phyloP scores from a whole-genome alignment of 2,329 filamentous ascomycete species.

The Cordyceps fumosorosea region DNA sequence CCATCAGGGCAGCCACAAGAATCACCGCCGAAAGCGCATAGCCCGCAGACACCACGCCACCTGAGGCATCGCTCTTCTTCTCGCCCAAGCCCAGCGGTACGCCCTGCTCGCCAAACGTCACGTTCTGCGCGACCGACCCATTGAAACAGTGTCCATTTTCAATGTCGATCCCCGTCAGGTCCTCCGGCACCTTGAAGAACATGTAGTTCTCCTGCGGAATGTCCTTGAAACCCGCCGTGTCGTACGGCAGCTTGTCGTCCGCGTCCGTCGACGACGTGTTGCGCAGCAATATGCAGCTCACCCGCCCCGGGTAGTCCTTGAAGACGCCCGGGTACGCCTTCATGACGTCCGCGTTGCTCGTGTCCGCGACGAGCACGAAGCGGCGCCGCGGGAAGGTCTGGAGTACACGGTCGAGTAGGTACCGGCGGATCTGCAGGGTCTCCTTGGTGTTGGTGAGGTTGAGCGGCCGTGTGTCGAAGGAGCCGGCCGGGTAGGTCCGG shows the following conservation, averaged over 20 bases:
- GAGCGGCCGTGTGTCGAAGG: slow-evolving; percentile 69
- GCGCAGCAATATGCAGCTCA: slow-evolving; percentile 70
- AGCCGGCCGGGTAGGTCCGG: slow-evolving; percentile 68
- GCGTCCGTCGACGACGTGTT: slow-evolving; percentile 66
- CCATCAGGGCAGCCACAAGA: not conserved
- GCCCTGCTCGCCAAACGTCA: slow-evolving; percentile 63
- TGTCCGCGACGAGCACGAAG: slow-evolving; percentile 72
- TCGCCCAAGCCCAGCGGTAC: slow-evolving; percentile 40
- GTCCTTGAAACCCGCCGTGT: slow-evolving; percentile 20
- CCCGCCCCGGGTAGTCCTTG: slow-evolving; percentile 60
- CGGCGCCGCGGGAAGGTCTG: slow-evolving; percentile 67
- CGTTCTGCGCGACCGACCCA: slow-evolving; percentile 56
- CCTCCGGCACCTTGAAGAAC: slow-evolving; percentile 71
- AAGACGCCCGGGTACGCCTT: slow-evolving; percentile 54
- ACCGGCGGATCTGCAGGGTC: slow-evolving; percentile 62
- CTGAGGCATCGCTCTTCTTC: slow-evolving; percentile 14
- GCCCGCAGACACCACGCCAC: not conserved
- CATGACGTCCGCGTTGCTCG: slow-evolving; percentile 72
- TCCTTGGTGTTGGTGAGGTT: slow-evolving; percentile 36
- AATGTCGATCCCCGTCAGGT: slow-evolving; percentile 60
- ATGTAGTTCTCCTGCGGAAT: slow-evolving; percentile 64
- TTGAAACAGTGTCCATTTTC: slow-evolving; percentile 51
- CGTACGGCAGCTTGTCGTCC: slow-evolving; percentile 56
- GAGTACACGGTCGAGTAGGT: slow-evolving; percentile 65
- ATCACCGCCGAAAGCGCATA: not conserved